Percentiles rank a stretch among this genome's conserved stretches.
Conservation (phyloP, 2,329 filamentous ascomycete genomes). For the Talaromyces rugulosus region DNA sequence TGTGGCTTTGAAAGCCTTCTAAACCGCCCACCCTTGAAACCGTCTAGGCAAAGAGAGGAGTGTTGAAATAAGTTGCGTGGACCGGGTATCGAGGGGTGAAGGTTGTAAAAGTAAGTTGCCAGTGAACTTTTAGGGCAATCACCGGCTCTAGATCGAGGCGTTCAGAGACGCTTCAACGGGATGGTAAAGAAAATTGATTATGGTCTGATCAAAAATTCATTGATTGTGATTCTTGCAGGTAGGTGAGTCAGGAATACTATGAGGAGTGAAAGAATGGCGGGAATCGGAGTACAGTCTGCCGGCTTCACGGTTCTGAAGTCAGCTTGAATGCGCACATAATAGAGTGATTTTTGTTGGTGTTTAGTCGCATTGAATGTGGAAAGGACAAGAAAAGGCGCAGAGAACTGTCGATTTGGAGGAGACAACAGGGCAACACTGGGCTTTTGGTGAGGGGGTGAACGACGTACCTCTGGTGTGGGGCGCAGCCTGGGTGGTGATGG, state of each 20-base stretch:
- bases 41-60: not conserved
- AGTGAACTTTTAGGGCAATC: not conserved
- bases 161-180: not conserved
- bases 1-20: not conserved
- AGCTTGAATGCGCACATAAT: not conserved
- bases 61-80: not conserved
- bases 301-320: not conserved
- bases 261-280: not conserved
- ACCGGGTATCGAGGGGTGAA: not conserved
- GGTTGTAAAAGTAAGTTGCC: not conserved
- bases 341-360: not conserved
- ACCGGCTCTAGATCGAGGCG: not conserved
- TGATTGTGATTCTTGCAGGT: not conserved
- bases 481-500: not conserved
- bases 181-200: not conserved
- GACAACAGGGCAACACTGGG: not conserved
- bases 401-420: not conserved
- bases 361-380: not conserved
- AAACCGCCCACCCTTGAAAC: not conserved
- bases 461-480: slow-evolving; percentile 7
- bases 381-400: not conserved
- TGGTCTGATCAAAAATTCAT: not conserved
- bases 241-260: not conserved
- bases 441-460: not conserved
- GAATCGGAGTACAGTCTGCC: not conserved